Evolutionary conservation across 1,284 basidiomycete species (phyloP).

Genomic region (Tranzscheliella williamsii): DNA sequence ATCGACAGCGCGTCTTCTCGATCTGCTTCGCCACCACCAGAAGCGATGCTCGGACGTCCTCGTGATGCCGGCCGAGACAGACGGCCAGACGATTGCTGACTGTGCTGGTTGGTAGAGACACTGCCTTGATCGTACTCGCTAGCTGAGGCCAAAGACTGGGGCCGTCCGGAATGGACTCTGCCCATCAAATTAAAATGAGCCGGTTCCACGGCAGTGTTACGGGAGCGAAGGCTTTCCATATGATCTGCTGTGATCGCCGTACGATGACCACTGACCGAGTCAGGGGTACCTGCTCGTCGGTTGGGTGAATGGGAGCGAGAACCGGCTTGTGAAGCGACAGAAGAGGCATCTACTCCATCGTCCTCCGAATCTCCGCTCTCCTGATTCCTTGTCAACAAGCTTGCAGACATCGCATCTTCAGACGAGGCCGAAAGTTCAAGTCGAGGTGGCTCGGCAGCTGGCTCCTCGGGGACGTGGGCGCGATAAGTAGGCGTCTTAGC

Average conservation of each 20-base stretch:
- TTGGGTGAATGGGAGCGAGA: slow-evolving; percentile 52
- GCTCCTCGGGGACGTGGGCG: slow-evolving; percentile 30
- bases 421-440: slow-evolving; percentile 27
- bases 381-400: too few relatives aligned
- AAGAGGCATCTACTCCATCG: slow-evolving; percentile 47
- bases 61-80: slow-evolving; percentile 23
- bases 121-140: slow-evolving; percentile 34
- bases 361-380: neutral
- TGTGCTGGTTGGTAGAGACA: slow-evolving; percentile 31
- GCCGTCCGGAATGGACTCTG: slow-evolving; percentile 18
- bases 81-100: slow-evolving; percentile 28
- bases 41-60: slow-evolving; percentile 5
- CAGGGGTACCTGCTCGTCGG: slow-evolving; percentile 4
- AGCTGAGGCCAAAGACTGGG: slow-evolving; percentile 22
- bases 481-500: slow-evolving; percentile 48
- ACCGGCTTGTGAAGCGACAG: slow-evolving; percentile 56
- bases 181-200: slow-evolving; percentile 35
- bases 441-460: slow-evolving; percentile 32
- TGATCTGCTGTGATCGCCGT: neutral
- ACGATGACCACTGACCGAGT: neutral
- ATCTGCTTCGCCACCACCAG: slow-evolving; percentile 4
- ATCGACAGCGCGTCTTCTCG: slow-evolving; percentile 32
- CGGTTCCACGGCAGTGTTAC: slow-evolving; percentile 7
- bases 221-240: neutral
- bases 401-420: too few relatives aligned